Conservation (phyloP, 306 rosid genomes). For the Cicer arietinum region DNA sequence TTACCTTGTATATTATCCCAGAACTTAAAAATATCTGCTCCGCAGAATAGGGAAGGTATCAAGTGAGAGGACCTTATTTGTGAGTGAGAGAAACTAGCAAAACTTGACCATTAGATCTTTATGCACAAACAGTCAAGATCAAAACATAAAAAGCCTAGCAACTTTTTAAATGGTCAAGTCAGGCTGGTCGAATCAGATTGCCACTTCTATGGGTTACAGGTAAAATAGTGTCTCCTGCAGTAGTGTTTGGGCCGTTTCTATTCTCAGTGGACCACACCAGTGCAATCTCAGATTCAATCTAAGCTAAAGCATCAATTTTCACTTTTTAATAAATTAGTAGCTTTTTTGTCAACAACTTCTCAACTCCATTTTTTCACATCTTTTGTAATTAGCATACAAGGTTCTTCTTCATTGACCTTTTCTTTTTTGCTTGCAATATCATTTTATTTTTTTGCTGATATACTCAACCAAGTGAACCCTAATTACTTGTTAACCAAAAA, state of each 20-base stretch:
- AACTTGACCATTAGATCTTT: background rate
- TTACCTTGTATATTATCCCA: background rate
- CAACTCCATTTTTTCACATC: too few species aligned
- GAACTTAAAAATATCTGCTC: background rate
- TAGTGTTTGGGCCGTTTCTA: background rate
- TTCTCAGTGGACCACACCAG: background rate
- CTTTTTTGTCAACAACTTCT: too few species aligned
- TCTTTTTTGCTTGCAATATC: too few species aligned
- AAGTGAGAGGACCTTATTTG: background rate
- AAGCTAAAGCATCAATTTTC: slow-evolving; percentile 6
- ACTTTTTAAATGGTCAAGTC: background rate
- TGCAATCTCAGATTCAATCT: background rate
- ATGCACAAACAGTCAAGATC: background rate
- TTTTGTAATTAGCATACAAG: too few species aligned
- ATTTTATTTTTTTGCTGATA: too few species aligned
- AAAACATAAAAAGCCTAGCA: background rate
- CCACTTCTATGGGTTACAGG: background rate
- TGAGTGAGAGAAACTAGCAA: background rate
- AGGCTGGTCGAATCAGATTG: too few species aligned
- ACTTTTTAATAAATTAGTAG: background rate
- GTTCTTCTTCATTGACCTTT: too few species aligned
- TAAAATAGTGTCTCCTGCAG: background rate
- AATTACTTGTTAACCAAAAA: too few species aligned
- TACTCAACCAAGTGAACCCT: too few species aligned
- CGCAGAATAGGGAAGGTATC: background rate